These are phyloP conservation scores for Aspergillus sclerotioniger DNA, from an alignment of 495 filamentous ascomycete species.

Conservation along the genomic window DNA sequence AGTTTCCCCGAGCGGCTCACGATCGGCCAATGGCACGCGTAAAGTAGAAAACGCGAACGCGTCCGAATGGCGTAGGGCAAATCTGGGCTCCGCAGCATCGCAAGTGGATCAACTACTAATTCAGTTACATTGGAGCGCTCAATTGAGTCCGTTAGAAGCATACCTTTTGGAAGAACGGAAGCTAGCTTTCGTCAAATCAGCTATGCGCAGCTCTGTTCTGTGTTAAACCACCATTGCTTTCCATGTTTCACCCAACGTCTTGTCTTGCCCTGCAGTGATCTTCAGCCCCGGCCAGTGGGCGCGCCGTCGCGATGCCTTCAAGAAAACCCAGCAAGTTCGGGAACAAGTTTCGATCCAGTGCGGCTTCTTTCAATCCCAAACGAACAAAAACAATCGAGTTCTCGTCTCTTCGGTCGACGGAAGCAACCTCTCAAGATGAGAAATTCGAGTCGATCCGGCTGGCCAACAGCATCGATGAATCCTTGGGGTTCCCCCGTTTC, in stretches of 20 bases:
- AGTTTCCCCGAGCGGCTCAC: conserved; percentile 30
- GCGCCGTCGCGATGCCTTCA: conserved; percentile 52
- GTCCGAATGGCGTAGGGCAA: conserved; percentile 25
- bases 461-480: conserved; percentile 88
- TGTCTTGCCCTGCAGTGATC: conserved; percentile 17
- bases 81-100: conserved; percentile 16
- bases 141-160: conserved; percentile 9
- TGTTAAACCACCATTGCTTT: conserved; percentile 14
- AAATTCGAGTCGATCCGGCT: conserved; percentile 80
- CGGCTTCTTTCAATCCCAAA: conserved; percentile 51
- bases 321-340: conserved; percentile 56
- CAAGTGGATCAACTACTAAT: conserved; percentile 14
- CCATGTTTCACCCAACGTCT: conserved; percentile 26
- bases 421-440: conserved; percentile 82
- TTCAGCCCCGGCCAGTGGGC: conserved; percentile 29
- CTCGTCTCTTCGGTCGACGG: conserved; percentile 66
- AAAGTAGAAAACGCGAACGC: conserved; percentile 37
- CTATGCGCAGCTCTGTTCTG: conserved; percentile 7
- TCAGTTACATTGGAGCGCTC: conserved; percentile 24
- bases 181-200: neutral
- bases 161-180: neutral
- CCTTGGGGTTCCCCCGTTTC: conserved; percentile 88
- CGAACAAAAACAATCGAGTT: conserved; percentile 76
- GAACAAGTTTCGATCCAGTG: conserved; percentile 50
- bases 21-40: conserved; percentile 24